Base-by-base conservation (phyloP, 768 basidiomycete genomes). In the Sporobolomyces pararoseus region DNA sequence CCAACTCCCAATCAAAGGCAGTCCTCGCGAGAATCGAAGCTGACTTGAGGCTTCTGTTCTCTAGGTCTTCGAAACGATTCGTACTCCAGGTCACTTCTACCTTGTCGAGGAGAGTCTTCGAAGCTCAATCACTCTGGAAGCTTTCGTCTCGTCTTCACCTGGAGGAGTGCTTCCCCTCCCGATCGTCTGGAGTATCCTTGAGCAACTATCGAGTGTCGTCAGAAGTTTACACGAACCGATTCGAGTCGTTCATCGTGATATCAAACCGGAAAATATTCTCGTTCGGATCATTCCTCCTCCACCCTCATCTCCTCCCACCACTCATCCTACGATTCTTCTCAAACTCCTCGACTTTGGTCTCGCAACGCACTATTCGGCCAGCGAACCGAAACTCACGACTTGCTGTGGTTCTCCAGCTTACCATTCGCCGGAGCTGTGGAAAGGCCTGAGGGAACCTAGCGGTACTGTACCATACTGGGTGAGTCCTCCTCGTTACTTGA, bases 341-440 rank as follows among this genome's bases (percentile, higher is more conserved):
- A 71, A 80, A 27, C 73, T 82, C 21, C 77, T 82, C 58, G 81
- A 82, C 75, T 79, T 82, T 27, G 82, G 82, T 0, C 76, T 82
- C 21, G 80, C 81, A 6, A 82, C 81, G 3, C 80, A 80, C 55
- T 82, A 77, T 60, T 80, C 80, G 21, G 63, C 75, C 7, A 77
- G 78, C 46, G 75, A 80, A 63, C 75, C 81, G 10, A 80, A 79
- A 63, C 73, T 82, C 61, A 81, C 82, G 10, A 82, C 82, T 0
- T 82, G 82, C 68, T 82, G 82, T 64, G 81, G 81, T 63, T 73
- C 68, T 5, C 75, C 75, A 1, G 77, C 76, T 17, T 75, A 74
- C 39, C 78, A 81, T 76, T 78, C 78, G 52, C 82, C 82, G 0
- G 82, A 82, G 65, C 79, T 82, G 31, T 79, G 80, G 31, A 69